phyloP scores from a whole-genome alignment of 352 stramenopile genomes.

The Aphanomyces cochlioides region DNA sequence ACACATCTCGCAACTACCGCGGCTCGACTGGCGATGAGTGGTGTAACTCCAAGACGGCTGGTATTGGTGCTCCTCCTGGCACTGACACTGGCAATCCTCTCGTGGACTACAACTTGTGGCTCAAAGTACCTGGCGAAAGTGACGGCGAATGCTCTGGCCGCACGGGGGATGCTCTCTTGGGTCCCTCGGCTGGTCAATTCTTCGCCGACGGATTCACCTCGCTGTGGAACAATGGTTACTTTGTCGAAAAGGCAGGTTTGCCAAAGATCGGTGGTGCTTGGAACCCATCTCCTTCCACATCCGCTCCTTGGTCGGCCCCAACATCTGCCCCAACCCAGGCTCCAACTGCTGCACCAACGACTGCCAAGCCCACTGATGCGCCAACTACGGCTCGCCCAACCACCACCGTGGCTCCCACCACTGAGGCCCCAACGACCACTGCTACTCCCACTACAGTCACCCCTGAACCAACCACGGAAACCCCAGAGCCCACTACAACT shows the following conservation, averaged over 20 bases:
- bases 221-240: slow-evolving; percentile 68
- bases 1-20: slow-evolving; percentile 61
- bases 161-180: slow-evolving; percentile 46
- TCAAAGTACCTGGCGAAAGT: slow-evolving; percentile 62
- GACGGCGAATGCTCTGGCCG: slow-evolving; percentile 52
- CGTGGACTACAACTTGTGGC: slow-evolving; percentile 64
- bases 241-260: slow-evolving; percentile 39
- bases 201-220: slow-evolving; percentile 46
- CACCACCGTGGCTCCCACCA: background rate
- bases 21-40: slow-evolving; percentile 42
- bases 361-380: too few species aligned
- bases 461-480: background rate
- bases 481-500: background rate
- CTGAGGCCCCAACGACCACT: background rate
- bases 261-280: slow-evolving; percentile 15
- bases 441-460: background rate
- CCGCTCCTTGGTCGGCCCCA: background rate
- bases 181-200: slow-evolving; percentile 48
- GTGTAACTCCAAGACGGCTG: slow-evolving; percentile 58
- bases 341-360: background rate
- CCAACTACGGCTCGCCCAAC: background rate
- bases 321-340: slow-evolving; percentile 7
- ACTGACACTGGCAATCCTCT: slow-evolving; percentile 43
- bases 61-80: slow-evolving; percentile 52
- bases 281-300: background rate